Percentiles rank a stretch among this genome's conserved stretches.
Evolutionary conservation across 805 yeast species (phyloP).

Genomic region (Candida ipomoeae): DNA sequence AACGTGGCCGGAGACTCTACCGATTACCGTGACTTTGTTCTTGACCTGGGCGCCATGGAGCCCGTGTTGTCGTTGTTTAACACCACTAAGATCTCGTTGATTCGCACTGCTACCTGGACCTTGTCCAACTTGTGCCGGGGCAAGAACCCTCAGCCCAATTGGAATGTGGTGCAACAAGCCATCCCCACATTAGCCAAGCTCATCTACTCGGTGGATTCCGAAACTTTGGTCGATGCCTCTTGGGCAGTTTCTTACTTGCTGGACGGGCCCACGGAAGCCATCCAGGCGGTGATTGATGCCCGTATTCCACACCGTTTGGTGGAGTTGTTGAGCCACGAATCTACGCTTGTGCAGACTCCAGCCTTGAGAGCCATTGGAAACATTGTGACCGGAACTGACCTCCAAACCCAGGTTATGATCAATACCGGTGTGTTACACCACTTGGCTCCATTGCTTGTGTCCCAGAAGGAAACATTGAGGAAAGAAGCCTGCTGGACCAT

Average conservation of each 20-base stretch:
- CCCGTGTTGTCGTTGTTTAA: slow-evolving; percentile 79
- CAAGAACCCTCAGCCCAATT: slow-evolving; percentile 92
- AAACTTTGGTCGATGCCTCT: slow-evolving; percentile 94
- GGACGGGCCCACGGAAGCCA: slow-evolving; percentile 89
- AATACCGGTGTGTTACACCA: slow-evolving; percentile 90
- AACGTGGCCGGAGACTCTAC: slow-evolving; percentile 98
- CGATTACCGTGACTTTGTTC: slow-evolving; percentile 81
- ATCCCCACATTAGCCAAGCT: slow-evolving; percentile 89
- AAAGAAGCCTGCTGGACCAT: slow-evolving; percentile 99
- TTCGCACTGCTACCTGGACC: slow-evolving; percentile 98
- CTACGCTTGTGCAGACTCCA: slow-evolving; percentile 90
- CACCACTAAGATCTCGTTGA: slow-evolving; percentile 79
- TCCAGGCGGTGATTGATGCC: slow-evolving; percentile 95
- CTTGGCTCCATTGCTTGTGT: slow-evolving; percentile 69
- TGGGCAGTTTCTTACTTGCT: slow-evolving; percentile 96
- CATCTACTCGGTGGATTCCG: slow-evolving; percentile 85
- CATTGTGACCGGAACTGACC: slow-evolving; percentile 94
- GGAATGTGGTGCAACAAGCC: slow-evolving; percentile 82
- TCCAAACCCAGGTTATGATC: slow-evolving; percentile 92
- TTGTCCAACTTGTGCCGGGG: slow-evolving; percentile 95
- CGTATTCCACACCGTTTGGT: slow-evolving; percentile 93
- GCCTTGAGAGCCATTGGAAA: slow-evolving; percentile 97
- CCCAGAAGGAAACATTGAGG: slow-evolving; percentile 86
- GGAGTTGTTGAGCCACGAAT: slow-evolving; percentile 79
- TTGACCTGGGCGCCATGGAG: slow-evolving; percentile 80